Base-by-base conservation (phyloP, 495 filamentous ascomycete genomes). In the Cenococcum geophilum region DNA sequence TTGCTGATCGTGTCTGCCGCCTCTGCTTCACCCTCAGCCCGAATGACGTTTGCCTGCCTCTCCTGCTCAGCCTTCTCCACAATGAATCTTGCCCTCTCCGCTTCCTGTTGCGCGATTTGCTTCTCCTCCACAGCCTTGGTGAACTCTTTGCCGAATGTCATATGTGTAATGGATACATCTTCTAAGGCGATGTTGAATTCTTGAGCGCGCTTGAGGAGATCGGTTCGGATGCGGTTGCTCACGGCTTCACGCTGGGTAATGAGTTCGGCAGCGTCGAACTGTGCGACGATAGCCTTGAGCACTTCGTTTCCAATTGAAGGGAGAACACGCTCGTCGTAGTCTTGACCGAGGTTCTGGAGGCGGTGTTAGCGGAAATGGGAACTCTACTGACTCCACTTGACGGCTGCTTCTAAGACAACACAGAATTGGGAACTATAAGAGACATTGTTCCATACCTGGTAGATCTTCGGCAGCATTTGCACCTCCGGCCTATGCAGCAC, bases 241-340 rank as follows among this genome's bases (percentile, higher is more conserved):
- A 99, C 95, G 64, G 90, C 85, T 79, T 99, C 93, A 67, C 93
- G 89, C 76, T 99, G 93, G 54, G 93, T 99, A 84, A 99, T 99
- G 58, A 99, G 88, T 76, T 99, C 93, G 57, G 93, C 93, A 68
- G 93, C 93, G 76, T 99, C 93, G 80, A 97, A 99, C 74, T 97
- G 93, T 67, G 93, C 93, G 55, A 99, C 93, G 76, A 97, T 97
- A 64, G 93, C 82, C 79, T 99, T 99, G 73, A 99, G 90, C 68
- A 99, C 93, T 87, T 99, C 93, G 82, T 99, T 99, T 72, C 93
- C 93, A 82, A 99, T 97, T 70, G 93, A 99, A 57, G 93, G 93
- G 70, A 99, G 91, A 48, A 99, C 93, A 76, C 93, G 89, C 80
- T 99, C 93, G 76, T 99, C 93, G 80, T 99, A 99, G 75, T 99